phyloP scores from a whole-genome alignment of 345 rosid genomes.

The Eucalyptus marginata region DNA sequence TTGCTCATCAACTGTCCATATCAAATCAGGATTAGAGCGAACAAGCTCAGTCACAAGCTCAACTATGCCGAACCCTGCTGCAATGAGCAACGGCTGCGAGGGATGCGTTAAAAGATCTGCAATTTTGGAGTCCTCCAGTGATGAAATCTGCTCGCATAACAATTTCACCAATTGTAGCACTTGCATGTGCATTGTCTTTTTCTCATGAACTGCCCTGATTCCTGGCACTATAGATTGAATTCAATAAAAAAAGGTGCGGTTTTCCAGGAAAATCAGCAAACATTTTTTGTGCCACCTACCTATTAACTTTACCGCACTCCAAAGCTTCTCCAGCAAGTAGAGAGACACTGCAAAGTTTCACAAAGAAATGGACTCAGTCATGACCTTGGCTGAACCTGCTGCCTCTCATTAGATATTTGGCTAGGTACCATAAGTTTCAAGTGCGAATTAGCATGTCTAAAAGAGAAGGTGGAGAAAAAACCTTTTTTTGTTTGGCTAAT shows the following conservation, averaged over 20 bases:
- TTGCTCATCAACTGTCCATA: slow-evolving; percentile 18
- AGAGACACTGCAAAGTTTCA: not conserved
- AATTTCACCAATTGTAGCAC: slow-evolving; percentile 16
- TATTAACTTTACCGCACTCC: not conserved
- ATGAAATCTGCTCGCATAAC: slow-evolving; percentile 11
- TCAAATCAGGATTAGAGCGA: slow-evolving; percentile 7
- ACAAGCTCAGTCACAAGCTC: slow-evolving; percentile 15
- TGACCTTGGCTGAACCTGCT: not conserved
- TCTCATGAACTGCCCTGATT: not conserved
- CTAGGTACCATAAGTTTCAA: not conserved
- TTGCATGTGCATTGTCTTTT: slow-evolving; percentile 7
- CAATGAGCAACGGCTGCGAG: slow-evolving; percentile 12
- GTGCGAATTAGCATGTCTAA: not conserved
- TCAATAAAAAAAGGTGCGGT: not conserved
- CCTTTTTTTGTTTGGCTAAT: not conserved
- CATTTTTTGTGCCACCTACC: not conserved
- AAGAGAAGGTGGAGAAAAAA: not conserved
- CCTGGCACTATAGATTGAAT: slow-evolving; percentile 16
- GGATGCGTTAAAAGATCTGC: slow-evolving; percentile 9
- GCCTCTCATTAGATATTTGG: not conserved
- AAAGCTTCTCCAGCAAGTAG: not conserved
- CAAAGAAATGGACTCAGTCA: not conserved
- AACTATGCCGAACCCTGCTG: slow-evolving; percentile 18
- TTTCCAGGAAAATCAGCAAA: not conserved
- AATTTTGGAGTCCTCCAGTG: slow-evolving; percentile 11